Base-by-base conservation (phyloP, 2,329 filamentous ascomycete species). In the Fusarium bulbicola region DNA sequence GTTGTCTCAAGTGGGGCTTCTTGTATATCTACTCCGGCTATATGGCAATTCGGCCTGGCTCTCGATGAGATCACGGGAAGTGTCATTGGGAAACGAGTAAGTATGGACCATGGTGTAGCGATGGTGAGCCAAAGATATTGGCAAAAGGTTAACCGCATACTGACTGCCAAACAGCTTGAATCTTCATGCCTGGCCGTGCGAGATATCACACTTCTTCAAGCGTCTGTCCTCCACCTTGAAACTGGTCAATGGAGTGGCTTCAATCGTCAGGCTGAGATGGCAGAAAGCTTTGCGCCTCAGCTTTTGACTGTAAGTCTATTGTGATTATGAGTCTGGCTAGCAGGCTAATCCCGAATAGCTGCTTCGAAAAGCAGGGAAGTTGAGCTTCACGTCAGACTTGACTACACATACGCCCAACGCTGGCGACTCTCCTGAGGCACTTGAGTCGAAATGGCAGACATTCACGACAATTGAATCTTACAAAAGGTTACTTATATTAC, bases 21-120 rank as follows among this genome's bases (percentile, higher is more conserved):
- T 2, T 67, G 63, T 20, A 69, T 74, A 20, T 77, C 75, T 13
- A 66, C 50, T 49, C 60, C 70, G 7, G 61, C 61, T 7, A 67
- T 77, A 59, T 77, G 75, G 75, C 74, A 77, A 30, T 77, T 77
- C 37, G 75, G 75, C 7, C 66, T 77, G 16, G 74, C 72, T 18
- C 66, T 77, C 42, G 57, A 77, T 34, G 66, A 76, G 14, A 56
- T 77, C n/a, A 57, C 64, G 18, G 60, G 47, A 45, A 46, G 62
- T 50, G 64, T 60, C 9, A 70, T 74, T 42, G 56, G 59, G 32
- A 66, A 68, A 39, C 67, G 56, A 52, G 75, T 77, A 74, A 61
- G 73, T 61, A 39, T 62, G 34, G 58, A 15, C 21, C 39, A 20
- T 13, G 9, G 26, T 26, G 32, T 15, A 28, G 28, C 16, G 28